Evolutionary conservation across 2,329 filamentous ascomycete genomes (phyloP).

Genomic region (Piedraia hortae): DNA sequence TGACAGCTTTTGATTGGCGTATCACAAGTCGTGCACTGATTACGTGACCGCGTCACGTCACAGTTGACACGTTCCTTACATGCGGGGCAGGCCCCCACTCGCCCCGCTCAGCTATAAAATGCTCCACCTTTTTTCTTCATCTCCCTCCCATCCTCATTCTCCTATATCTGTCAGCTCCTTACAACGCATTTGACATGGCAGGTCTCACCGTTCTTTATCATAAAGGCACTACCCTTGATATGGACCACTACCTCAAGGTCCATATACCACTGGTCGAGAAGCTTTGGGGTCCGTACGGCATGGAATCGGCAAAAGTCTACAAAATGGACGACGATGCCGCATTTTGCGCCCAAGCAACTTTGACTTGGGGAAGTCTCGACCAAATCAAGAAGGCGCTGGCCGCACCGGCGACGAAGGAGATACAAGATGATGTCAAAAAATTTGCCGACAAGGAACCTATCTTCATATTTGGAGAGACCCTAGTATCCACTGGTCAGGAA

Average conservation of each 20-base stretch:
- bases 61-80: no score
- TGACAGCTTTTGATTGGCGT: no score
- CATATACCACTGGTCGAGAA: conserved; percentile 15
- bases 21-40: no score
- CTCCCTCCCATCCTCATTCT: not conserved
- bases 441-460: conserved; percentile 13
- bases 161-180: not conserved
- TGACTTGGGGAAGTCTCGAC: conserved; percentile 10
- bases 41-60: no score
- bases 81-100: no score
- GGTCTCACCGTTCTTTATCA: conserved; percentile 14
- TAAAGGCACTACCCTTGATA: conserved; percentile 13
- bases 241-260: conserved; percentile 14
- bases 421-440: conserved; percentile 8
- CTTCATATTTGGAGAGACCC: conserved; percentile 9
- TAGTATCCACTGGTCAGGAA: no score
- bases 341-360: conserved; percentile 11
- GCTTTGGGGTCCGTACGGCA: conserved; percentile 9
- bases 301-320: conserved; percentile 10
- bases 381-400: conserved; percentile 8
- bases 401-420: conserved; percentile 5
- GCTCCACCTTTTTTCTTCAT: not conserved
- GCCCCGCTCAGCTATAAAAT: not conserved
- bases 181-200: no score
- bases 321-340: conserved; percentile 9